Percentiles rank a stretch among this genome's conserved stretches.
Conservation (phyloP, 352 stramenopile genomes). For the Phytopythium chamaehyphon region DNA sequence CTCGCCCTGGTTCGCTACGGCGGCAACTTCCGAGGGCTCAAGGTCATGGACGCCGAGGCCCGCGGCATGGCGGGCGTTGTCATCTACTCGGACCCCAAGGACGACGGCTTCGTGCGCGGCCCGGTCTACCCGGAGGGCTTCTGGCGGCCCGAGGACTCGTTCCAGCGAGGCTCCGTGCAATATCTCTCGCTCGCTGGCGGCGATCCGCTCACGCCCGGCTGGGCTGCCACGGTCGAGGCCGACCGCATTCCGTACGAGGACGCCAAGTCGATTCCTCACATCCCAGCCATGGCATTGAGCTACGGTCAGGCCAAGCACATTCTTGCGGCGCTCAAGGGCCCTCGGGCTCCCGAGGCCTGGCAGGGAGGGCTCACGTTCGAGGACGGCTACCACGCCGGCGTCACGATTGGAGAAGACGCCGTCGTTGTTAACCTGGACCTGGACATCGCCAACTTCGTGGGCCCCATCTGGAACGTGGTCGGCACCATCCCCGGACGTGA, state of each 20-base stretch:
- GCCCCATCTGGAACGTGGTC: constrained; percentile 82
- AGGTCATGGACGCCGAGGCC: constrained; percentile 82
- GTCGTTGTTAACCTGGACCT: constrained; percentile 65
- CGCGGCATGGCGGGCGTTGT: constrained; percentile 72
- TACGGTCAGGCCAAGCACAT: constrained; percentile 83
- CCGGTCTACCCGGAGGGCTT: constrained; percentile 64
- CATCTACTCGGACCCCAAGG: constrained; percentile 86
- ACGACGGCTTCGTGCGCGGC: constrained; percentile 75
- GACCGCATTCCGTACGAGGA: constrained; percentile 39
- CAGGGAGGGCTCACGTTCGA: constrained; percentile 58
- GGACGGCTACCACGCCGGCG: constrained; percentile 70
- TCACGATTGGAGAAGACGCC: constrained; percentile 27
- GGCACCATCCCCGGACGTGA: constrained; percentile 60
- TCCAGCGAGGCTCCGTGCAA: constrained; percentile 84
- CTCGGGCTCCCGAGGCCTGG: constrained; percentile 45
- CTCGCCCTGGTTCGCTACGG: constrained; percentile 88
- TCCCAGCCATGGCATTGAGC: constrained; percentile 59
- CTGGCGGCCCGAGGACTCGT: constrained; percentile 67
- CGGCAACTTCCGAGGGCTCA: constrained; percentile 65
- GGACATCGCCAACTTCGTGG: constrained; percentile 71
- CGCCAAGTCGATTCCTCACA: constrained; percentile 46
- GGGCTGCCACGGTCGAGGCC: constrained; percentile 36
- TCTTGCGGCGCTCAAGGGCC: constrained; percentile 58
- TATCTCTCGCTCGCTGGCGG: constrained; percentile 75
- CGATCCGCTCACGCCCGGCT: constrained; percentile 60